phyloP scores from a whole-genome alignment of 2,329 filamentous ascomycete species.

The Colletotrichum chrysophilum region DNA sequence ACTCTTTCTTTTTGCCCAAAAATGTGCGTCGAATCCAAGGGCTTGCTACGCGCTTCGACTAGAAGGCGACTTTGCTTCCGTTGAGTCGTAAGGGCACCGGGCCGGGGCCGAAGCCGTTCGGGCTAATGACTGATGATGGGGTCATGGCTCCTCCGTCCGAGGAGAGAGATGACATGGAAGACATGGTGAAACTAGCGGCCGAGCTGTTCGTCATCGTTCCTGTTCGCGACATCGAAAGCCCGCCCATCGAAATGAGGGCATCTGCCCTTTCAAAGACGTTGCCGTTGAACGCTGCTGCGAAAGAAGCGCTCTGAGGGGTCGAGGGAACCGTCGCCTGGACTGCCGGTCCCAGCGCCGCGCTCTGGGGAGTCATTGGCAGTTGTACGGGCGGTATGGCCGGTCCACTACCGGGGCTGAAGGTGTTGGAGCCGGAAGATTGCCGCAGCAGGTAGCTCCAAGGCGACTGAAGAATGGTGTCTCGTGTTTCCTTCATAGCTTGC shows the following conservation, averaged over 20 bases:
- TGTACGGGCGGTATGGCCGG: slow-evolving; percentile 38
- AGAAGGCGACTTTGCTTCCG: slow-evolving; percentile 42
- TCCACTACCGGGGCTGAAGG: slow-evolving; percentile 24
- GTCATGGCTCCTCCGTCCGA: slow-evolving; percentile 41
- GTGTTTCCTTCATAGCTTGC: slow-evolving; percentile 81
- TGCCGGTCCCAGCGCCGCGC: slow-evolving; percentile 86
- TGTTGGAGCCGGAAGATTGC: slow-evolving; percentile 24
- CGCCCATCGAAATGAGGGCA: slow-evolving; percentile 61
- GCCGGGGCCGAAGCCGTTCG: slow-evolving; percentile 29
- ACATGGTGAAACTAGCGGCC: slow-evolving; percentile 22
- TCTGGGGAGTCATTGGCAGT: slow-evolving; percentile 85
- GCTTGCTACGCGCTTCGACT: slow-evolving; percentile 24
- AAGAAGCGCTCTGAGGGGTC: slow-evolving; percentile 65
- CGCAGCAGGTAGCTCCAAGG: slow-evolving; percentile 58
- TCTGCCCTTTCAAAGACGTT: slow-evolving; percentile 67
- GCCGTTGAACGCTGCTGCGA: slow-evolving; percentile 59
- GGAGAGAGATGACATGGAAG: slow-evolving; percentile 45
- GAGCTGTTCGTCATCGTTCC: slow-evolving; percentile 47
- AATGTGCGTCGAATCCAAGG: slow-evolving; percentile 20
- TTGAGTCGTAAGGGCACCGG: slow-evolving; percentile 37
- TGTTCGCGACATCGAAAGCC: slow-evolving; percentile 61
- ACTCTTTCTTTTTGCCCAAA: not conserved
- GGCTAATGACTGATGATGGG: slow-evolving; percentile 33
- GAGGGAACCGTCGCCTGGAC: slow-evolving; percentile 88
- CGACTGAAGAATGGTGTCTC: slow-evolving; percentile 68